Evolutionary conservation across 1,284 basidiomycete genomes (phyloP), one percentile per base, ranked within the genome.

Genomic region (Cryptococcus maquisensis): DNA sequence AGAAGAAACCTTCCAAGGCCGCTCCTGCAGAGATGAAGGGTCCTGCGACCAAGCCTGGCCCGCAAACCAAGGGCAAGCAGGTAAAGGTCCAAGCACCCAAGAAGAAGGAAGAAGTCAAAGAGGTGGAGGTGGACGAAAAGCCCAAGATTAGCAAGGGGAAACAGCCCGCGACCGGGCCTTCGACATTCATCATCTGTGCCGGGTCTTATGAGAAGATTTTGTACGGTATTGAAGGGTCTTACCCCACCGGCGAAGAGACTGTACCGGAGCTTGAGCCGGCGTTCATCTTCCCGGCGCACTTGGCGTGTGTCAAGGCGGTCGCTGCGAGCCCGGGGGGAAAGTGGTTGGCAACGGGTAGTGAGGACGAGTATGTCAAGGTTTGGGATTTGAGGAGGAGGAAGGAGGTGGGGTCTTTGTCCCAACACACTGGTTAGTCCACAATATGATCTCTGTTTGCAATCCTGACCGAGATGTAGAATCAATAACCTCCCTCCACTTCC

Each of bases 271-370:
- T 96, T 18, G 85, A 86, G 60, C 92, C 95, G 0, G 82, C 89
- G 49, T 98, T 98, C 76, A 91, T 93, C 59, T 98, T 98, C 77
- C 93, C 95, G 32, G 95, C 95, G 0, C 95, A 98, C 76, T 84
- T 95, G 36, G 92, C 90, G 1, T 93, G 86, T 64, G 87, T 98
- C 57, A 92, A 93, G 67, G 84, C 89, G 9, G 86, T 95, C 4
- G 88, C 90, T 1, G 86, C 88, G 0, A 88, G 87, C 1, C 89
- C 91, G 2, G 89, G 90, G 35, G 91, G 90, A 1, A 97, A 96
- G 77, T 98, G 92, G 90, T 81, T 98, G 15, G 94, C 92, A 4
- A 94, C 90, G 0, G 95, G 93, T 0, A 92, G 90, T 60, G 84
- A 89, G 32, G 95, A 98, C 72, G 95, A 98, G 77, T 88, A 93